phyloP scores from a whole-genome alignment of 2,329 filamentous ascomycete genomes.

The Exophiala oligosperma region DNA sequence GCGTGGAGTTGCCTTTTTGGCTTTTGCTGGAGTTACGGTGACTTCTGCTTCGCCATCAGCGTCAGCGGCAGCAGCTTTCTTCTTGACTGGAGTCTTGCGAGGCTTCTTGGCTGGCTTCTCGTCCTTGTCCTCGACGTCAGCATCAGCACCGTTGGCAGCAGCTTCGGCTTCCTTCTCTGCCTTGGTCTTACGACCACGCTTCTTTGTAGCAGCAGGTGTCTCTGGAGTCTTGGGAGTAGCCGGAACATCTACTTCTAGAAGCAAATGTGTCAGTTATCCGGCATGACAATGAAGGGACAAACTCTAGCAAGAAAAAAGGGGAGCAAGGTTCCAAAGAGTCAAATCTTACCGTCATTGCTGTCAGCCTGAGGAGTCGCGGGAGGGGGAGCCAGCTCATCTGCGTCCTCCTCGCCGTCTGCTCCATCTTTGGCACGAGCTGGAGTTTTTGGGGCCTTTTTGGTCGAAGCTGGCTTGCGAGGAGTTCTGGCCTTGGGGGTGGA shows the following conservation, averaged over 20 bases:
- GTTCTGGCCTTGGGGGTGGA: conserved; percentile 8
- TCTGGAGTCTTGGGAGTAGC: conserved; percentile 15
- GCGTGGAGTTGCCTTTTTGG: conserved; percentile 3
- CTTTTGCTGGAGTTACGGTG: conserved; percentile 2
- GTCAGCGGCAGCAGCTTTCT: conserved; percentile 22
- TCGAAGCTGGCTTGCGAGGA: conserved; percentile 16
- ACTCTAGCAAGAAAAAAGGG: background rate
- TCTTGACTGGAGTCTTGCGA: conserved; percentile 28
- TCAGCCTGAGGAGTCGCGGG: background rate
- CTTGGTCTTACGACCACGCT: conserved; percentile 22
- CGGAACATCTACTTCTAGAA: background rate
- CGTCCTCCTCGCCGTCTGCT: conserved; percentile 1
- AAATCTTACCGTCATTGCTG: background rate
- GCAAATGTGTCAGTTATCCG: background rate
- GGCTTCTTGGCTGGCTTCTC: conserved; percentile 20
- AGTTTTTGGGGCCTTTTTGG: conserved; percentile 18
- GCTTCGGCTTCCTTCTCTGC: conserved; percentile 24
- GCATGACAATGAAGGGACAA: background rate
- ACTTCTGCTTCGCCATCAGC: conserved; percentile 1
- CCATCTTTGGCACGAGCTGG: background rate
- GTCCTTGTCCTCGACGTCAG: conserved; percentile 11
- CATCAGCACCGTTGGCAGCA: conserved; percentile 16
- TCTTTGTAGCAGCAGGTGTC: conserved; percentile 12
- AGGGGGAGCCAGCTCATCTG: background rate
- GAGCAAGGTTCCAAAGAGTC: background rate